Conservation (phyloP, 2,329 filamentous ascomycete species). For the Ophidiomyces ophidiicola region DNA sequence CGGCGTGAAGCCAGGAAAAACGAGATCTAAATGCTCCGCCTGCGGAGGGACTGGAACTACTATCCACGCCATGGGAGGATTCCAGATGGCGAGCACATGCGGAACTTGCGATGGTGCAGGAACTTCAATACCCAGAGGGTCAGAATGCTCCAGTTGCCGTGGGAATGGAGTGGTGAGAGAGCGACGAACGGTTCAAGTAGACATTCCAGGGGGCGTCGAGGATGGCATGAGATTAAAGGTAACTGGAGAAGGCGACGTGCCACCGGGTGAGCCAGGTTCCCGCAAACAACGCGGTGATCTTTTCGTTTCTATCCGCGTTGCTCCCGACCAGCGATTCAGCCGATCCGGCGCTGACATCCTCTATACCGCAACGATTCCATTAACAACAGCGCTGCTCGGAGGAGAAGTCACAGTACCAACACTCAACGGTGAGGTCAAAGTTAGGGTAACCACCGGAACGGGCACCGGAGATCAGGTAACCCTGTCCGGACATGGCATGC, state of each 20-base stretch:
- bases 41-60: slow-evolving; percentile 80
- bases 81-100: slow-evolving; percentile 92
- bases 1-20: slow-evolving; percentile 70
- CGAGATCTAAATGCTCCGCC: slow-evolving; percentile 58
- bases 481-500: slow-evolving; percentile 86
- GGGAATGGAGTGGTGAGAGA: slow-evolving; percentile 79
- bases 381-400: slow-evolving; percentile 85
- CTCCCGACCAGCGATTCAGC: slow-evolving; percentile 80
- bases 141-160: slow-evolving; percentile 65
- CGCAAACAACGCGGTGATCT: slow-evolving; percentile 70
- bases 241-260: slow-evolving; percentile 74
- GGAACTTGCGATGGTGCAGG: slow-evolving; percentile 68
- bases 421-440: slow-evolving; percentile 75
- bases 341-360: slow-evolving; percentile 80
- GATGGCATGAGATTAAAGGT: slow-evolving; percentile 89
- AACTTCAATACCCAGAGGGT: slow-evolving; percentile 60
- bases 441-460: slow-evolving; percentile 84
- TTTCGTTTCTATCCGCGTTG: slow-evolving; percentile 79
- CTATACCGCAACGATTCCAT: slow-evolving; percentile 78
- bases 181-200: slow-evolving; percentile 68
- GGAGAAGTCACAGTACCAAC: slow-evolving; percentile 85
- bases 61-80: slow-evolving; percentile 83
- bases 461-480: slow-evolving; percentile 87
- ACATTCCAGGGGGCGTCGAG: slow-evolving; percentile 91
- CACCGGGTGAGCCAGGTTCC: slow-evolving; percentile 51